A percentile compares a stretch with the other conserved stretches of the same genome.
Evolutionary conservation across 192 early-diverging fungal species (phyloP).

Genomic region (Funneliformis mosseae): DNA sequence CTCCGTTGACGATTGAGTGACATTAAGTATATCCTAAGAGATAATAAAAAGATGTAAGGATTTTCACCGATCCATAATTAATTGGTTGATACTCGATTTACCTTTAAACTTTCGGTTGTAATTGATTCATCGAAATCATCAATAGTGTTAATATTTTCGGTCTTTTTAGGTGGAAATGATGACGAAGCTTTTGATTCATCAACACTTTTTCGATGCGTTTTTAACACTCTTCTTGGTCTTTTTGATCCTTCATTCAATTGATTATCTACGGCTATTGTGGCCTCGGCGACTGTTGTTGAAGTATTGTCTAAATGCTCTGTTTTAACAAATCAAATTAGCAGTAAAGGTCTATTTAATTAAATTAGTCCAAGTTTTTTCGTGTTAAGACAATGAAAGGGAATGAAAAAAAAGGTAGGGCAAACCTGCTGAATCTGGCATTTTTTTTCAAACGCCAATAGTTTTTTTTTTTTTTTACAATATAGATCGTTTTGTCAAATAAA

Average conservation of each 20-base stretch:
- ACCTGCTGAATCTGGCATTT: background rate
- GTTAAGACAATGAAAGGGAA: background rate
- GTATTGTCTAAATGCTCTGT: background rate
- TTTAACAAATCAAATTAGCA: background rate
- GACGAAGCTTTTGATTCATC: background rate
- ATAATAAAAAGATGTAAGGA: background rate
- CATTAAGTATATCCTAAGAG: background rate
- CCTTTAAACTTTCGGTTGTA: slow-evolving; percentile 15
- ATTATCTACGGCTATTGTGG: background rate
- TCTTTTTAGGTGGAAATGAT: background rate
- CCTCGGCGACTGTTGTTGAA: background rate
- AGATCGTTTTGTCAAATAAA: background rate
- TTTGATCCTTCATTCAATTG: background rate
- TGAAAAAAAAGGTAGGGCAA: background rate
- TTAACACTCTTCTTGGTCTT: slow-evolving; percentile 10
- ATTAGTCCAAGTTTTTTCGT: background rate
- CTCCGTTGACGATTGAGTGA: background rate
- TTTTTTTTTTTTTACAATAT: background rate
- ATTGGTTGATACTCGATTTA: background rate
- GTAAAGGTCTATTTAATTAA: background rate
- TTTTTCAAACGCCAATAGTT: background rate
- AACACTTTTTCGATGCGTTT: slow-evolving; percentile 2
- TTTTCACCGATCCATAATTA: background rate
- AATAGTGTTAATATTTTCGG: background rate
- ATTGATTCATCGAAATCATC: slow-evolving; percentile 5